phyloP scores from a whole-genome alignment of 306 rosid species.

The Inga leiocalycina region DNA sequence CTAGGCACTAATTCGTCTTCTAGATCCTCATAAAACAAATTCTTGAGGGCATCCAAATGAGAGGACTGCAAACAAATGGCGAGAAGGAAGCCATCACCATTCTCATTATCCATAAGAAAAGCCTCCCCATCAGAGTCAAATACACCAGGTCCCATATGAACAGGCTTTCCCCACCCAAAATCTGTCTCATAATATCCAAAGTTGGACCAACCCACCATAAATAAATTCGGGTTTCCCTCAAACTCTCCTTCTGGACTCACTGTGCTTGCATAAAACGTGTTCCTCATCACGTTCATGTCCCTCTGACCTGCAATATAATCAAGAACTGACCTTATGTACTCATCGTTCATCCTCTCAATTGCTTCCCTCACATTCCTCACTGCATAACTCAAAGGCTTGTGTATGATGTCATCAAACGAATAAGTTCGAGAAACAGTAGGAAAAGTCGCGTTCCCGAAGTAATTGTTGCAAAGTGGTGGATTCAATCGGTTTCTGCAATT shows the following conservation, averaged over 20 bases:
- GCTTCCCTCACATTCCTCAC: conserved; percentile 36
- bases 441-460: conserved; percentile 42
- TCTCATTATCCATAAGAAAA: conserved; percentile 23
- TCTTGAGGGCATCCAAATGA: conserved; percentile 32
- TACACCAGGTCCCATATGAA: conserved; percentile 25
- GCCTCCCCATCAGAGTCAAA: conserved; percentile 36
- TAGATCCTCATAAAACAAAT: conserved; percentile 41
- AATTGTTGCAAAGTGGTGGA: conserved; percentile 33
- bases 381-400: conserved; percentile 26
- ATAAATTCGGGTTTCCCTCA: conserved; percentile 33
- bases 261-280: neutral
- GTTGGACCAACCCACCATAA: conserved; percentile 38
- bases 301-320: conserved; percentile 32
- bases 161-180: conserved; percentile 48
- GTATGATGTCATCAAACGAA: conserved; percentile 33
- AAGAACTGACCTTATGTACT: conserved; percentile 46
- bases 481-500: conserved; percentile 40
- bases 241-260: conserved; percentile 1
- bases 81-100: conserved; percentile 41
- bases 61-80: conserved; percentile 38
- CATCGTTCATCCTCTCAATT: conserved; percentile 30
- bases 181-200: conserved; percentile 23
- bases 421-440: conserved; percentile 36
- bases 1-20: conserved; percentile 2
- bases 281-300: conserved; percentile 33